A percentile compares a stretch with the other conserved stretches of the same genome.
phyloP scores from a whole-genome alignment of 2,329 filamentous ascomycete genomes.

The Fusarium illudens region DNA sequence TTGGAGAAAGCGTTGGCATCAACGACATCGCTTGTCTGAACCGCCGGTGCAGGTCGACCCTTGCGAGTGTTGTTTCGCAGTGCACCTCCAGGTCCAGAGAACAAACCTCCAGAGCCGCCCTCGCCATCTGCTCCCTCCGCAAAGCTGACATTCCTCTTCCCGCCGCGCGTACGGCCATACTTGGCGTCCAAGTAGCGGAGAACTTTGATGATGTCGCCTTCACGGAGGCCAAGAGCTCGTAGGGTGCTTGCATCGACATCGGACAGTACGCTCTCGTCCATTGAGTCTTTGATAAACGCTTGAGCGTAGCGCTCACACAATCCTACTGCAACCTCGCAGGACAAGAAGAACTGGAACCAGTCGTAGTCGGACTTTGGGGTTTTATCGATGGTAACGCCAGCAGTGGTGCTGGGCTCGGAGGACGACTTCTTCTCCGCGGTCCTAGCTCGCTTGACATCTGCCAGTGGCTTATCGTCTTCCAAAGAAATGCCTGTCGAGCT shows the following conservation, averaged over 20 bases:
- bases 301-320: slow-evolving; percentile 94
- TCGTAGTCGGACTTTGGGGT: slow-evolving; percentile 81
- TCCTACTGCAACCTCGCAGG: slow-evolving; percentile 89
- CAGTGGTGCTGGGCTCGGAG: slow-evolving; percentile 47
- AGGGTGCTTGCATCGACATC: slow-evolving; percentile 87
- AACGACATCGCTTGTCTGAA: slow-evolving; percentile 85
- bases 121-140: slow-evolving; percentile 65
- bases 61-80: slow-evolving; percentile 95
- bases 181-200: slow-evolving; percentile 89
- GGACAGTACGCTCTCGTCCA: slow-evolving; percentile 91
- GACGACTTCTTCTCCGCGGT: slow-evolving; percentile 41
- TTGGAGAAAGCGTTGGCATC: slow-evolving; percentile 86
- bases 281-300: slow-evolving; percentile 88
- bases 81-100: slow-evolving; percentile 90
- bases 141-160: slow-evolving; percentile 48
- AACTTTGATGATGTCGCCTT: slow-evolving; percentile 95
- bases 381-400: slow-evolving; percentile 70
- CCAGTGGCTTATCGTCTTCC: slow-evolving; percentile 93
- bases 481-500: slow-evolving; percentile 84
- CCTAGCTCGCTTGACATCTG: slow-evolving; percentile 75
- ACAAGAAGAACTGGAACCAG: slow-evolving; percentile 98
- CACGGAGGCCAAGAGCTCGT: slow-evolving; percentile 89
- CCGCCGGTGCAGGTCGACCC: slow-evolving; percentile 84
- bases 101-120: slow-evolving; percentile 72
- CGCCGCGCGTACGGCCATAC: slow-evolving; percentile 66